Conservation (phyloP, 495 filamentous ascomycete genomes). For the Xylaria venustula region DNA sequence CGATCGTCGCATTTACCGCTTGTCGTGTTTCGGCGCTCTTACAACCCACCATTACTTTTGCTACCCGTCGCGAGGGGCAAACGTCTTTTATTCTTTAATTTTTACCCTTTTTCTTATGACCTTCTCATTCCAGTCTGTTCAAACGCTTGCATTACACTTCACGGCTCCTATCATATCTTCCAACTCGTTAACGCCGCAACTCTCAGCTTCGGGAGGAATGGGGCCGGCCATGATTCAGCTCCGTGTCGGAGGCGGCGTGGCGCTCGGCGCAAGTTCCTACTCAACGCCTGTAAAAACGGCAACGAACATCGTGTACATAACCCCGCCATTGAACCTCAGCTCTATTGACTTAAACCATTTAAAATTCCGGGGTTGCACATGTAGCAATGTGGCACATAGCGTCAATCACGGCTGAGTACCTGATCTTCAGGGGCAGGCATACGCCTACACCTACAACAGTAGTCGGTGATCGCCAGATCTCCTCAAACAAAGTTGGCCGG, state of each 20-base stretch:
- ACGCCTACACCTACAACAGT: too few species aligned
- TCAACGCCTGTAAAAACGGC: background rate
- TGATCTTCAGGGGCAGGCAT: too few species aligned
- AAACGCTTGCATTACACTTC: background rate
- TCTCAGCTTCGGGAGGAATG: background rate
- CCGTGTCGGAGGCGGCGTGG: conserved; percentile 3
- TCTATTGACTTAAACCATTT: background rate
- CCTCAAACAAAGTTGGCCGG: background rate
- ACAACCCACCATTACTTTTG: background rate
- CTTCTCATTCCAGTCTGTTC: conserved; percentile 1
- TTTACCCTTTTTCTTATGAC: background rate
- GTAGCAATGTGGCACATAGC: background rate
- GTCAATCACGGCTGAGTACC: background rate
- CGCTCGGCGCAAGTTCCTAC: background rate
- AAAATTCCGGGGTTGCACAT: background rate
- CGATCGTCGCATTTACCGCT: conserved; percentile 1
- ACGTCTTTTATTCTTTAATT: background rate
- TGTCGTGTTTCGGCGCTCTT: conserved; percentile 2
- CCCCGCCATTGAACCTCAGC: background rate
- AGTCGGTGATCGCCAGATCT: conserved; percentile 10
- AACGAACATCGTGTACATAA: background rate
- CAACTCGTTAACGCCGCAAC: background rate
- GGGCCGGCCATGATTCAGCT: background rate
- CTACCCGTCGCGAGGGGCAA: background rate
- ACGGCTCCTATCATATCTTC: background rate